Base-by-base conservation (phyloP, 306 rosid species). In the Canavalia gladiata region DNA sequence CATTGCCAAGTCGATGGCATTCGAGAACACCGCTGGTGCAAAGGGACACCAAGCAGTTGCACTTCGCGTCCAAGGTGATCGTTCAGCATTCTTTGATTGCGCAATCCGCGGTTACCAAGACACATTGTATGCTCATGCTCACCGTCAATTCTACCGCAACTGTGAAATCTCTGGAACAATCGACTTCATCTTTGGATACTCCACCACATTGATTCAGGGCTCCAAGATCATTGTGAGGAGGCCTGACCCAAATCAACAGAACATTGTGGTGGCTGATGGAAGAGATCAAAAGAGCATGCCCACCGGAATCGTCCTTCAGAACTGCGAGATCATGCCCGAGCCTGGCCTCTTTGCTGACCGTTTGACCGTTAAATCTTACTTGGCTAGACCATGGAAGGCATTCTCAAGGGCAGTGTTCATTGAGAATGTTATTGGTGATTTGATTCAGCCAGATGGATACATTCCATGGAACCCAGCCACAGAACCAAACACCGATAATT, bases 11-110 rank as follows among this genome's bases (percentile, higher is more conserved):
- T 46, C 76, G 13, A 92, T 94, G 84, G 86, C 85, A 63, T 84
- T 94, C 79, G 79, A 54, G 33, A 94, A 94, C 91, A 90, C 91
- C 0, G 97, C 96, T 0, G 98, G 96, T 0, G 78, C 93, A 0
- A 42, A 66, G 2, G 93, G 90, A 56, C 89, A 84, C 66, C 97
- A 91, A 56, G 94, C 97, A 0, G 97, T 94, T 68, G 96, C 98
- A 29, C 87, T 94, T 0, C 86, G 89, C 0, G 86, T 86, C 6
- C 91, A 78, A 18, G 86, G 89, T 29, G 95, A 80, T 43, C 79
- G 8, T 55, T 74, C 94, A 0, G 89, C 84, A 0, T 75, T 94
- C 85, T 87, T 18, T 64, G 83, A 90, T 34, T 89, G 91, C 34
- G 79, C 84, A 4, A 52, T 94, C 60, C 84, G 78, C 5, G 97